These are phyloP conservation scores for Ciborinia camelliae DNA, from an alignment of 2,329 filamentous ascomycete species.

Conservation along the genomic window DNA sequence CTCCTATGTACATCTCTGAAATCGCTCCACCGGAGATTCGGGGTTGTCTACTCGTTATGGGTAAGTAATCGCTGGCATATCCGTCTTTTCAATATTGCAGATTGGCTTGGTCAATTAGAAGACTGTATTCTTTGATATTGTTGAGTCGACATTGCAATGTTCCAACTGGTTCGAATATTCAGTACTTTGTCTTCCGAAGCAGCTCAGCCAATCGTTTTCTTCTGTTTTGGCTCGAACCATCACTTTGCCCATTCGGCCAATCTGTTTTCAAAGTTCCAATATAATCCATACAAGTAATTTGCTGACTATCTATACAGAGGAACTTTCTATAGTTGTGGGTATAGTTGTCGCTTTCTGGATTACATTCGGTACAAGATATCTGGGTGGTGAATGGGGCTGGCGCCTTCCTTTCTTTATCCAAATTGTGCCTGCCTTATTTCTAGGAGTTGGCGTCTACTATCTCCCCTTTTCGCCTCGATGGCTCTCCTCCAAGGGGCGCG, in stretches of 20 bases:
- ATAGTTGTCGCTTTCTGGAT: conserved; percentile 46
- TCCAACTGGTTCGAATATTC: no score
- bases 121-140: not conserved
- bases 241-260: not conserved
- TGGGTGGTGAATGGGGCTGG: conserved; percentile 31
- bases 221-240: no score
- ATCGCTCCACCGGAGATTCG: conserved; percentile 43
- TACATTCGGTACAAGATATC: conserved; percentile 43
- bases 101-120: not conserved
- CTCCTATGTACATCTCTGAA: conserved; percentile 49
- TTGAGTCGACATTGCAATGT: no score
- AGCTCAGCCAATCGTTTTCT: not conserved
- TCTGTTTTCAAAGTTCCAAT: not conserved
- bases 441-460: conserved; percentile 42
- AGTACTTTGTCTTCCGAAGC: not conserved
- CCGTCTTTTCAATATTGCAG: not conserved
- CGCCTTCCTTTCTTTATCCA: conserved; percentile 37
- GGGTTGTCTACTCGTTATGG: conserved; percentile 23
- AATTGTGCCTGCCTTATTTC: conserved; percentile 31
- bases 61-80: not conserved
- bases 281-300: not conserved
- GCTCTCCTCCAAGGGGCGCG: conserved; percentile 44
- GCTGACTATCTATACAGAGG: conserved; percentile 20
- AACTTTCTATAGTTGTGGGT: conserved; percentile 43
- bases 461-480: conserved; percentile 47